A percentile compares a stretch with the other conserved stretches of the same genome.
Evolutionary conservation across 805 yeast species (phyloP).

Genomic region (Saccharomyces mikatae): DNA sequence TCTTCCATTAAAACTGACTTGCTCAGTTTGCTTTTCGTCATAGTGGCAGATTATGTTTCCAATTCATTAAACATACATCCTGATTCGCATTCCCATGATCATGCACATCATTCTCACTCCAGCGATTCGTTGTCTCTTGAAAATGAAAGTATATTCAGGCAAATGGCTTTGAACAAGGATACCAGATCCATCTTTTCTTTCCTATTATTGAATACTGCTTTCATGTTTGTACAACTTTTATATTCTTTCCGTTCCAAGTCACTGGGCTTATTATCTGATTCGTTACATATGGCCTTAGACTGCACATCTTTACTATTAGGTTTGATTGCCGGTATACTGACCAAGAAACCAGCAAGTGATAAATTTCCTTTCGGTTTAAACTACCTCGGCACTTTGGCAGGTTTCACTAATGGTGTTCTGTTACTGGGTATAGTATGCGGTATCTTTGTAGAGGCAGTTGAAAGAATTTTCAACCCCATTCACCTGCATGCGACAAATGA

Average conservation of each 20-base stretch:
- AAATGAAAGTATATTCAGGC: slow-evolving; percentile 18
- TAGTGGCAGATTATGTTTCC: slow-evolving; percentile 10
- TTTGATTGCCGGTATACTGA: slow-evolving; percentile 67
- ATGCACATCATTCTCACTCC: slow-evolving; percentile 8
- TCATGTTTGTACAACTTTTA: slow-evolving; percentile 88
- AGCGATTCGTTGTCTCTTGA: background rate
- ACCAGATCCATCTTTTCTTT: slow-evolving; percentile 87
- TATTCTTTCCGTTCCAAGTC: slow-evolving; percentile 92
- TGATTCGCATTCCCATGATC: slow-evolving; percentile 6
- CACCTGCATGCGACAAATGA: slow-evolving; percentile 73
- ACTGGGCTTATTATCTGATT: slow-evolving; percentile 82
- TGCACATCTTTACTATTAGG: slow-evolving; percentile 88
- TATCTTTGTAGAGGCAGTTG: slow-evolving; percentile 77
- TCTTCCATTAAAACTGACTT: slow-evolving; percentile 8
- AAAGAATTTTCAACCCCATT: slow-evolving; percentile 72
- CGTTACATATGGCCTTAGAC: slow-evolving; percentile 93
- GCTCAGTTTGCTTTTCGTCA: slow-evolving; percentile 13
- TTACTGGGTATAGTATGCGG: slow-evolving; percentile 84
- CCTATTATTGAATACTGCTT: slow-evolving; percentile 73
- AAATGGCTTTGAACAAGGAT: slow-evolving; percentile 47
- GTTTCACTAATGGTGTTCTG: slow-evolving; percentile 88
- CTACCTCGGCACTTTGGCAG: slow-evolving; percentile 85
- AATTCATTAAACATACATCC: background rate
- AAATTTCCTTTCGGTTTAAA: slow-evolving; percentile 75
- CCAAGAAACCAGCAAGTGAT: slow-evolving; percentile 53